phyloP scores from a whole-genome alignment of 768 basidiomycete species.

The Tricholoma sp. region DNA sequence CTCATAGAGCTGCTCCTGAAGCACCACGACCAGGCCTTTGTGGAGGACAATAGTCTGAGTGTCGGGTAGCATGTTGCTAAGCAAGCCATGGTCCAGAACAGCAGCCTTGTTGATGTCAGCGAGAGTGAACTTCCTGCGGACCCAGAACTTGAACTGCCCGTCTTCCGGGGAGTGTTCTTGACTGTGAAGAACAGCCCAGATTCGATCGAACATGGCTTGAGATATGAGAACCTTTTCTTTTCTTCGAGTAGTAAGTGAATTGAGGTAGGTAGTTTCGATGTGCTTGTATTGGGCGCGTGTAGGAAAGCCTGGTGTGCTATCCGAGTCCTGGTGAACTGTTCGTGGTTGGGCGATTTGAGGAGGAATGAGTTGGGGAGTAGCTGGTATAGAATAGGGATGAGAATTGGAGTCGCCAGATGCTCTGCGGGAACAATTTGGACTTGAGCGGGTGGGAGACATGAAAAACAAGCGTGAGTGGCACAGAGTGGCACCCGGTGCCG shows the following conservation, averaged over 20 bases:
- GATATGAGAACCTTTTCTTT: constrained; percentile 70
- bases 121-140: constrained; percentile 72
- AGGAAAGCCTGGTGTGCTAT: constrained; percentile 47
- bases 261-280: constrained; percentile 55
- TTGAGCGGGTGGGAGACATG: constrained; percentile 1
- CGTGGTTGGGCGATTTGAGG: constrained; percentile 5
- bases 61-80: not conserved
- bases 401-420: constrained; percentile 19
- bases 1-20: constrained; percentile 75
- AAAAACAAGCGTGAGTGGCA: not conserved
- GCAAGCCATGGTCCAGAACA: constrained; percentile 8
- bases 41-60: constrained; percentile 52
- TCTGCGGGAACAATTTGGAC: not conserved
- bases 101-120: constrained; percentile 28
- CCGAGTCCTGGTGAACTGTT: constrained; percentile 2
- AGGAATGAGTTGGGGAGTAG: constrained; percentile 11
- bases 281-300: constrained; percentile 55
- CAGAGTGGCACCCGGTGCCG: too few species aligned
- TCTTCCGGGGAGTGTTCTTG: constrained; percentile 43
- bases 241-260: constrained; percentile 47
- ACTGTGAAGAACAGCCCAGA: constrained; percentile 62
- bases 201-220: constrained; percentile 63
- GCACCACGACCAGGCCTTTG: constrained; percentile 67
- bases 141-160: constrained; percentile 80
- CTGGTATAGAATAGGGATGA: constrained; percentile 31